Evolutionary conservation across 2,329 filamentous ascomycete genomes (phyloP).

Genomic region (Phialocephala subalpina): DNA sequence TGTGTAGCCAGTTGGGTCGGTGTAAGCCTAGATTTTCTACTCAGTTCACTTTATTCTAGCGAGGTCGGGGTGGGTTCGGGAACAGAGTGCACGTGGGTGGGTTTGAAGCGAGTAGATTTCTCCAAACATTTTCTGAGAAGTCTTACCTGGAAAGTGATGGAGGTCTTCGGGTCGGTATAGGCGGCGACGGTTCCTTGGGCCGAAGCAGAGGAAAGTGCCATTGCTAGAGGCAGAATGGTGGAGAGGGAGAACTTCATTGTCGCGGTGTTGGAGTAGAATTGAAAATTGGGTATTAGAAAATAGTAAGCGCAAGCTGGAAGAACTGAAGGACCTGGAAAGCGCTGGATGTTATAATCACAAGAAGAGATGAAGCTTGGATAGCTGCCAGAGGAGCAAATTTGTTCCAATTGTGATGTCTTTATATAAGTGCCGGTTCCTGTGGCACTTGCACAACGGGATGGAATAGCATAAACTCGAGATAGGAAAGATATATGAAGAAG

Average conservation of each 20-base stretch:
- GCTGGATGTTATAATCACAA: background rate
- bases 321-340: background rate
- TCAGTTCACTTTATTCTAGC: no score
- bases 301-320: background rate
- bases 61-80: no score
- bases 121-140: no score
- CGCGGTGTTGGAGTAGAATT: background rate
- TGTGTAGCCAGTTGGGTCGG: slow-evolving; percentile 49
- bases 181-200: slow-evolving; percentile 27
- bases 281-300: slow-evolving; percentile 4
- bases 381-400: background rate
- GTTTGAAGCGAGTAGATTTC: no score
- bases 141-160: slow-evolving; percentile 57
- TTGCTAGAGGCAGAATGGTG: slow-evolving; percentile 16
- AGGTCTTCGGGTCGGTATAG: slow-evolving; percentile 53
- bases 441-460: slow-evolving; percentile 6
- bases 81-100: no score
- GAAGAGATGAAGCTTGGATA: background rate
- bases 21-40: no score
- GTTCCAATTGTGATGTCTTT: slow-evolving; percentile 8
- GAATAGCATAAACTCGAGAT: slow-evolving; percentile 10
- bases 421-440: slow-evolving; percentile 5
- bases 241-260: slow-evolving; percentile 20
- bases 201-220: slow-evolving; percentile 23
- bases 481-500: background rate